A percentile compares a stretch with the other conserved stretches of the same genome.
phyloP scores from a whole-genome alignment of 495 filamentous ascomycete genomes.

The Copromyces sp. region DNA sequence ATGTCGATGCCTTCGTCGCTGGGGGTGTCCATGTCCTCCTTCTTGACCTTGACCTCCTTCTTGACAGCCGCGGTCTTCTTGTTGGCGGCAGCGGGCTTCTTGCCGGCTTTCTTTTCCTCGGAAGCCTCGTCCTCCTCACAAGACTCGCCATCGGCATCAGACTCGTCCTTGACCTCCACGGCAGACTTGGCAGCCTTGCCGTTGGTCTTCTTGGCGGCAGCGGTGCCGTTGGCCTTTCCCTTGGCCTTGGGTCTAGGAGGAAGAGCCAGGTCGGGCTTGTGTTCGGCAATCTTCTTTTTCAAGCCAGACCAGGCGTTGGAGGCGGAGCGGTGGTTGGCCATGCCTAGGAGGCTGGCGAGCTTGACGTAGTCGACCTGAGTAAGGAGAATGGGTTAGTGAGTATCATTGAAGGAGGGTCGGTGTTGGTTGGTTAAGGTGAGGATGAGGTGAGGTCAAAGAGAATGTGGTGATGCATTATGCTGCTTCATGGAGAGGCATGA shows the following conservation, averaged over 20 bases:
- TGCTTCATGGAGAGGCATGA: background rate
- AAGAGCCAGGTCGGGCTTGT: background rate
- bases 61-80: background rate
- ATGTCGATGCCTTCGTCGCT: background rate
- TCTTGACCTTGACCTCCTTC: background rate
- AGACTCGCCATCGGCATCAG: background rate
- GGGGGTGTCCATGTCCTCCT: background rate
- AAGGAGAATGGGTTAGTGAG: background rate
- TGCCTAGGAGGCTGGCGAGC: background rate
- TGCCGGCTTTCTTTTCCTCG: background rate
- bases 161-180: background rate
- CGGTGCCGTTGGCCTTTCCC: background rate
- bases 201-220: background rate
- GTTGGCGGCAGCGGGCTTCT: background rate
- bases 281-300: slow-evolving; percentile 3
- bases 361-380: background rate
- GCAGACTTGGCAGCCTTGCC: background rate
- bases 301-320: slow-evolving; percentile 4
- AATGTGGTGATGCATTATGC: background rate
- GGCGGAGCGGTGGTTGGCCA: slow-evolving; percentile 6
- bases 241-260: slow-evolving; percentile 1
- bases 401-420: background rate
- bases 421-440: background rate
- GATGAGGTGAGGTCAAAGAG: background rate
- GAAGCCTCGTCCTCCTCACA: background rate